Conservation (phyloP, 2,329 filamentous ascomycete species). For the Fusarium brachygibbosum region DNA sequence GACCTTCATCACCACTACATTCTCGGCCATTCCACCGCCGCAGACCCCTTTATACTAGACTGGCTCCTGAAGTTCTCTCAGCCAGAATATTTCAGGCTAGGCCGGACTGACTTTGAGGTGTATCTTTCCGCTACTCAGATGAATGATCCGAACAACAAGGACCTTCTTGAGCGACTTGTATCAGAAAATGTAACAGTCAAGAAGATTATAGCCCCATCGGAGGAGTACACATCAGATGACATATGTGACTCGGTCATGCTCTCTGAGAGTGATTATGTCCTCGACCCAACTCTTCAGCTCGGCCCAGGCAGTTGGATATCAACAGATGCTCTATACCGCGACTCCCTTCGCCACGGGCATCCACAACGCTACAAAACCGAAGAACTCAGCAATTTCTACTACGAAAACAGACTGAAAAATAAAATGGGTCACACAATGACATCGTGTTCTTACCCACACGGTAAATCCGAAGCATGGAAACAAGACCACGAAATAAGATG, state of each 20-base stretch:
- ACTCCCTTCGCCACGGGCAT: constrained; percentile 9
- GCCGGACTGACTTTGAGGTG: not conserved
- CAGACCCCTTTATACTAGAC: not conserved
- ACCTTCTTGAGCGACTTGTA: not conserved
- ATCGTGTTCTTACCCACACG: not conserved
- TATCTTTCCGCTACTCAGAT: not conserved
- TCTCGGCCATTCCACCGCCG: not conserved
- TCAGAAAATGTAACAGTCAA: not conserved
- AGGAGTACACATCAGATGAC: not conserved
- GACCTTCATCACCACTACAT: constrained; percentile 1
- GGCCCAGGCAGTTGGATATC: not conserved
- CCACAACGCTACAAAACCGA: not conserved
- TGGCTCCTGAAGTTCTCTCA: not conserved
- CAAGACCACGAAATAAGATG: not conserved
- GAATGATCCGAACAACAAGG: not conserved
- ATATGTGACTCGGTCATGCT: constrained; percentile 13
- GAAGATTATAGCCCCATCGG: accelerated
- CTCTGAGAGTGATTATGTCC: constrained; percentile 1
- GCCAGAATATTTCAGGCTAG: not conserved
- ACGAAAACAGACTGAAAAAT: not conserved
- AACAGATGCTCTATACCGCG: constrained; percentile 1
- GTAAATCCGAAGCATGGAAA: constrained; percentile 12
- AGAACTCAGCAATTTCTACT: not conserved
- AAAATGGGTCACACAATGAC: constrained; percentile 4
- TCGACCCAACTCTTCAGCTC: not conserved